Evolutionary conservation across 768 basidiomycete species (phyloP), one percentile per base, ranked within the genome.

Genomic region (Pisolithus marmoratus): DNA sequence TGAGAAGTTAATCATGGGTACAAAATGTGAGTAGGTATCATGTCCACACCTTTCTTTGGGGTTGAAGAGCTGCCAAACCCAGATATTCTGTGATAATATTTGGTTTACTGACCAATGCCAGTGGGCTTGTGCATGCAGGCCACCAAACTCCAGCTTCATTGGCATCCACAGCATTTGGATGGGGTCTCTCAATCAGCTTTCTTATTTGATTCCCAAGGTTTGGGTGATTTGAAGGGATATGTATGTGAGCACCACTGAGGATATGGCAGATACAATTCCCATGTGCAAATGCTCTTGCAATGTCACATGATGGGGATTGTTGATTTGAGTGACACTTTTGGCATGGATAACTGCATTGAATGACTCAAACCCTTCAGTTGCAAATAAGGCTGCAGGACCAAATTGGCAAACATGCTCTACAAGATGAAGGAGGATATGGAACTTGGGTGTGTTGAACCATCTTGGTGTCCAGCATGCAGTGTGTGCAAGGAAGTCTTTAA

Each of bases 361-460:
- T 7, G 71, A 72, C 56, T 78, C 72, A 53, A 73, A 77, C 0
- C 49, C 51, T 48, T 77, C 74, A 0, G 73, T 77, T 0, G 74
- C 69, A 65, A 75, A 76, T 0, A 72, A 57, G 15, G 73, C 71
- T 0, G 74, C 73, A n/a, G 72, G 75, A 0, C 73, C 38, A 40
- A 40, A 40, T 8, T 8, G 3, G 19, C 19, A n/a, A n/a, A 40
- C 19, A 40, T 40, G 38, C 74, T 51, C 51, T 0, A 64, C 63
- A 2, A 77, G 55, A 53, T 77, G 74, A 1, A 70, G 37, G 4
- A 76, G 31, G 29, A 76, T 58, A 41, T 77, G 74, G 51, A 75
- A 74, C 51, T 76, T 77, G 2, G 72, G 65, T 54, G 76, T 76
- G 48, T 71, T 72, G 54, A 74, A 73, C 70, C 66, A 74, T 11